phyloP scores from a whole-genome alignment of 805 yeast species.

The Cyberlindnera suaveolens region DNA sequence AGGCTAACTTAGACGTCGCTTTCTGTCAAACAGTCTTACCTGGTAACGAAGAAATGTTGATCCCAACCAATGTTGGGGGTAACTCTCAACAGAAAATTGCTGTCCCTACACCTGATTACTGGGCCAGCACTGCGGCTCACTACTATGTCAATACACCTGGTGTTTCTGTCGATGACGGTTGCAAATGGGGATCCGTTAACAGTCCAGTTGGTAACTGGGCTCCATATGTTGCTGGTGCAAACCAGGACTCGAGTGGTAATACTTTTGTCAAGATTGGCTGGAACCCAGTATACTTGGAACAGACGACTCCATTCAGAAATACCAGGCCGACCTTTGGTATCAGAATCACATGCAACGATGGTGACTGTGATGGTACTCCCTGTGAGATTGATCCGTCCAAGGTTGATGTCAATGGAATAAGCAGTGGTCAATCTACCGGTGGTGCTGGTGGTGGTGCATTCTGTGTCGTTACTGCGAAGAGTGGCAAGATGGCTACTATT shows the following conservation, averaged over 20 bases:
- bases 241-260: constrained; percentile 60
- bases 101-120: constrained; percentile 80
- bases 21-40: constrained; percentile 92
- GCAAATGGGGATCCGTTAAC: constrained; percentile 73
- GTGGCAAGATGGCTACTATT: constrained; percentile 57
- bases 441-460: constrained; percentile 69
- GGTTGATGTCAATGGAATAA: constrained; percentile 50
- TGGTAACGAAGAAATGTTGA: constrained; percentile 91
- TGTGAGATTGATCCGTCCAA: constrained; percentile 76
- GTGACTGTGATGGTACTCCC: constrained; percentile 67
- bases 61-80: constrained; percentile 66
- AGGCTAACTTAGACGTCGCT: constrained; percentile 56
- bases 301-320: constrained; percentile 44
- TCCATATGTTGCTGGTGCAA: constrained; percentile 90
- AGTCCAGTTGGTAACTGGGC: constrained; percentile 86
- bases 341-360: constrained; percentile 65
- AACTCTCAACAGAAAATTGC: constrained; percentile 53
- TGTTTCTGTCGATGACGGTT: constrained; percentile 65
- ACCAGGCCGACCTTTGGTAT: constrained; percentile 63
- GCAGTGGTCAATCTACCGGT: constrained; percentile 32
- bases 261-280: constrained; percentile 85
- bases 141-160: constrained; percentile 84
- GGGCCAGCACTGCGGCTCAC: constrained; percentile 85
- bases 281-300: constrained; percentile 80
- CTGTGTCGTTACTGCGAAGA: constrained; percentile 76